Conservation (phyloP, 768 basidiomycete genomes). For the Antrodiella citrinella region DNA sequence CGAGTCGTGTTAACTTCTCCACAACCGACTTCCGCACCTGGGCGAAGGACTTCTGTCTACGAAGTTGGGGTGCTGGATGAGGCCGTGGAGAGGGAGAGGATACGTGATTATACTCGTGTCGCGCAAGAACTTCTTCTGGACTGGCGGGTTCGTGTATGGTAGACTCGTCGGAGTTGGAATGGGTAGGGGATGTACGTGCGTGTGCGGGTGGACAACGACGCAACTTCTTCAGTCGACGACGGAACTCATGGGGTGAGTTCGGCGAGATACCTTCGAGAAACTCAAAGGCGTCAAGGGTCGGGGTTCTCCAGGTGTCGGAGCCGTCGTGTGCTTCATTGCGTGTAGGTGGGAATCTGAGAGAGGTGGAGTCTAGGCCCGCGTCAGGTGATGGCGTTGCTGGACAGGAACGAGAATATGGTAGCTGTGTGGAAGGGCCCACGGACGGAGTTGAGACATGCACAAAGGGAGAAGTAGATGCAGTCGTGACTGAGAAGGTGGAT, state of each 20-base stretch:
- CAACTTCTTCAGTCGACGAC: conserved; percentile 14
- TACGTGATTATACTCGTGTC: conserved; percentile 21
- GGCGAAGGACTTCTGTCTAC: background rate
- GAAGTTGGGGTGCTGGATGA: background rate
- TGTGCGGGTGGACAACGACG: conserved; percentile 2
- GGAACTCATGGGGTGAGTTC: conserved; percentile 12
- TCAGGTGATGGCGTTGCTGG: no score
- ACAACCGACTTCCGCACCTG: background rate
- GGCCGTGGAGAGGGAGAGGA: background rate
- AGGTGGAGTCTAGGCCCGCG: background rate
- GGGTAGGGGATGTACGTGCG: background rate
- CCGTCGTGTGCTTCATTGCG: background rate
- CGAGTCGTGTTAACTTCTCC: background rate
- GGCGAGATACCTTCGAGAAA: conserved; percentile 10
- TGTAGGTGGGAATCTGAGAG: background rate
- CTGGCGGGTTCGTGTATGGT: conserved; percentile 16
- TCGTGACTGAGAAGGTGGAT: conserved; percentile 27
- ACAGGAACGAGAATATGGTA: background rate
- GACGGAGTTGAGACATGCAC: conserved; percentile 23
- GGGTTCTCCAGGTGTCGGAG: background rate
- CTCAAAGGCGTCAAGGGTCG: background rate
- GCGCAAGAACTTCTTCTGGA: conserved; percentile 22
- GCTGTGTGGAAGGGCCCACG: background rate
- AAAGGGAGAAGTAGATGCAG: conserved; percentile 28
- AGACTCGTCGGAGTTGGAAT: background rate